Conservation (phyloP, 345 rosid genomes). For the Lepidium didymum region DNA sequence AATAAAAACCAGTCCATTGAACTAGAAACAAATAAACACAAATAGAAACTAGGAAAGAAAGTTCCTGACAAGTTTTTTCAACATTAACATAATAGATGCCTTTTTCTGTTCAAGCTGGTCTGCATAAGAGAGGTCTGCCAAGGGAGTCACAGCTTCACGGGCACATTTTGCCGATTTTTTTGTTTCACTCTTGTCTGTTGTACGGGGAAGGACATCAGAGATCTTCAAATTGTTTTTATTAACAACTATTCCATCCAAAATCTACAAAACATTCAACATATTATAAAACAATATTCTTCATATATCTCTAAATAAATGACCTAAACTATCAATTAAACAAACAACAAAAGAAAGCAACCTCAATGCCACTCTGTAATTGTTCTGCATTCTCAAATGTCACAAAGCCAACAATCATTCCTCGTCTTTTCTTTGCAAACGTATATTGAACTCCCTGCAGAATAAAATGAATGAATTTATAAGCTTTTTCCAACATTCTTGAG, state of each 20-base stretch:
- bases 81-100: slow-evolving; percentile 54
- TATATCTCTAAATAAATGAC: background rate
- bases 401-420: slow-evolving; percentile 80
- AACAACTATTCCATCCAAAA: slow-evolving; percentile 57
- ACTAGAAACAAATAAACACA: background rate
- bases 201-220: slow-evolving; percentile 64
- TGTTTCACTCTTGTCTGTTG: slow-evolving; percentile 42
- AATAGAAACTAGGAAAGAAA: background rate
- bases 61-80: slow-evolving; percentile 70
- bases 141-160: slow-evolving; percentile 80
- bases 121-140: slow-evolving; percentile 61
- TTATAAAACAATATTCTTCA: background rate
- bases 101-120: slow-evolving; percentile 69
- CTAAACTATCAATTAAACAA: background rate
- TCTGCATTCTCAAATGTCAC: slow-evolving; percentile 65
- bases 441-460: slow-evolving; percentile 43
- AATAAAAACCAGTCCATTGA: slow-evolving; percentile 13
- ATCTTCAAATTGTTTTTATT: slow-evolving; percentile 64
- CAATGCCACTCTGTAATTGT: slow-evolving; percentile 46
- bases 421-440: slow-evolving; percentile 69
- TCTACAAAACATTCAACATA: slow-evolving; percentile 32
- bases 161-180: slow-evolving; percentile 46
- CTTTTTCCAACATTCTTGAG: background rate
- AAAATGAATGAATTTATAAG: background rate
- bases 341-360: slow-evolving; percentile 38